Evolutionary conservation across 225 moss, liverwort and hornwort genomes (phyloP).

Genomic region (Pseudisothecium myosuroides): DNA sequence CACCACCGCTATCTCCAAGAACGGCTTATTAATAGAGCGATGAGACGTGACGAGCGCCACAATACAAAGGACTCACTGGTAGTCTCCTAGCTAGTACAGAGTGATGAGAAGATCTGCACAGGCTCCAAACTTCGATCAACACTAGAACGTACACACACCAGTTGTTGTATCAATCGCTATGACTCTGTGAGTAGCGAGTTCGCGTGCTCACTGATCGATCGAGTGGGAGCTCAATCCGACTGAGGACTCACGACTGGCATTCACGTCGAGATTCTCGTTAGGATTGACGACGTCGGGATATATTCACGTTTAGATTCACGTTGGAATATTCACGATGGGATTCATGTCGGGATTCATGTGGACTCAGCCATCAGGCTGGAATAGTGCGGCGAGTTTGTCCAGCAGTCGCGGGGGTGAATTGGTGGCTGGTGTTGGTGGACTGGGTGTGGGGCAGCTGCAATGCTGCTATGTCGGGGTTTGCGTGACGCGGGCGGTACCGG

Average conservation of each 20-base stretch:
- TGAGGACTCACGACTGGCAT: neutral
- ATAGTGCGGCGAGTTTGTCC: neutral
- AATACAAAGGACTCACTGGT: neutral
- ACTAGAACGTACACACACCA: neutral
- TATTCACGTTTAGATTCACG: neutral
- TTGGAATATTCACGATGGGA: neutral
- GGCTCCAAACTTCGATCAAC: neutral
- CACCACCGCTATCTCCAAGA: neutral
- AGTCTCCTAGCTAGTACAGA: neutral
- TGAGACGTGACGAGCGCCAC: neutral
- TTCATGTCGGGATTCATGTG: neutral
- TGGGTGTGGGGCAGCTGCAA: neutral
- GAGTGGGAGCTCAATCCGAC: neutral
- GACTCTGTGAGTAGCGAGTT: neutral
- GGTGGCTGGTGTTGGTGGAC: neutral
- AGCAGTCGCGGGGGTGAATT: neutral
- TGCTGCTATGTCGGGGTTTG: neutral
- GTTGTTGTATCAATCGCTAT: neutral
- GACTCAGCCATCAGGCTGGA: neutral
- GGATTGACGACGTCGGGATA: no score
- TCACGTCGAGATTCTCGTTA: neutral
- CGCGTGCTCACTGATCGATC: neutral
- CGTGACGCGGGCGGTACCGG: neutral
- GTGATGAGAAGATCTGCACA: neutral
- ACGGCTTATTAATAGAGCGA: neutral